Evolutionary conservation across 1,284 basidiomycete genomes (phyloP), one percentile per base, ranked within the genome.

Genomic region (Kwoniella shivajii): DNA sequence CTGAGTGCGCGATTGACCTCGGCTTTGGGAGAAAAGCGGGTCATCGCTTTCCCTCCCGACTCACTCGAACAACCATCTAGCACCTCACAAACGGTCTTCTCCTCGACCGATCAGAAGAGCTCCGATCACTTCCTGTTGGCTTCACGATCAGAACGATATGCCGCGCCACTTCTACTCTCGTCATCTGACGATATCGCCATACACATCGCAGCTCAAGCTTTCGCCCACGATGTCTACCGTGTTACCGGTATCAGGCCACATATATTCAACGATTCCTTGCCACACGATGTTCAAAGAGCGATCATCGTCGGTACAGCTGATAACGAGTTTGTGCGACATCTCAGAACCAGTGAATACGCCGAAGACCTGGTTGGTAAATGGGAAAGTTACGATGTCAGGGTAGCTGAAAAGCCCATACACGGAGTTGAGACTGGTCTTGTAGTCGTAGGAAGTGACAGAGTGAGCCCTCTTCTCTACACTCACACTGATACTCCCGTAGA

Each of bases 301-400:
- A 83, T 88, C 55, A 76, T 88, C 29, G 86, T 86, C 6, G 87
- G 86, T 2, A 79, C 86, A 13, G 84, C 83, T 22, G 81, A 83
- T 53, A 86, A 85, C 0, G 81, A 83, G 1, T 77, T 82, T 2
- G 55, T 69, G 27, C 47, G 59, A 27, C 54, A 55, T 13, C 31
- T 61, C n/a, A 33, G 55, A 4, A 59, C 57, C 13, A 63, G 56
- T 22, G 20, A 54, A 13, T 39, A 47, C 3, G 42, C 85, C 0
- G 84, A 84, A 3, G 76, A 76, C 0, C 79, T 88, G 45, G 68
- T 83, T 53, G 86, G 86, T 2, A 78, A 84, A 58, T 88, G 86
- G 86, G 86, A 88, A 67, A 72, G 83, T 1, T 88, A 84, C 73
- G 68, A 84, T 63, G 75, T 83, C 6, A 75, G 74, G 50, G 80